Percentiles rank a stretch among this genome's conserved stretches.
phyloP scores from a whole-genome alignment of 345 rosid species.

The Melastoma malabathricum region DNA sequence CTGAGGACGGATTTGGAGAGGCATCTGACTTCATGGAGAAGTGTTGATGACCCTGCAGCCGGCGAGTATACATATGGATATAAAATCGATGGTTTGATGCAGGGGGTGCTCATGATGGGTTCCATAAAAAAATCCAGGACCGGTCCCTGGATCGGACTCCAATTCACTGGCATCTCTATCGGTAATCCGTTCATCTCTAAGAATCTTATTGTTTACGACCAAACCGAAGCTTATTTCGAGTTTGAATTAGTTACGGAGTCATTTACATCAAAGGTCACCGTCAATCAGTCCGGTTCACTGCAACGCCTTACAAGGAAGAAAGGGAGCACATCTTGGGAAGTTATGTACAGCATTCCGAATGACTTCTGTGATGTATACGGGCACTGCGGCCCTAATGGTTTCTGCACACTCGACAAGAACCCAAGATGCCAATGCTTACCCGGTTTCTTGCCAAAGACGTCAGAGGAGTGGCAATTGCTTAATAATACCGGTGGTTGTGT shows the following conservation, averaged over 20 bases:
- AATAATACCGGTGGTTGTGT: conserved; percentile 10
- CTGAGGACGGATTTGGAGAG: background rate
- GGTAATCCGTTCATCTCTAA: conserved; percentile 7
- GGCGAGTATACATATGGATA: conserved; percentile 13
- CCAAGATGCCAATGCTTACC: conserved; percentile 16
- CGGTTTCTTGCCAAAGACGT: conserved; percentile 22
- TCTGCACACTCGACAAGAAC: background rate
- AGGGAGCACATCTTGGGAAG: background rate
- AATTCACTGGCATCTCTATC: conserved; percentile 16
- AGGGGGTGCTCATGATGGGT: conserved; percentile 8
- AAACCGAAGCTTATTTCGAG: conserved; percentile 12
- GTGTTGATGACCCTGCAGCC: conserved; percentile 17
- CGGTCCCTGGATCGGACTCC: conserved; percentile 31
- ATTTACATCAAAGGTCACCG: background rate
- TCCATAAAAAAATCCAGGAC: background rate
- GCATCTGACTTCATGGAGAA: conserved; percentile 22
- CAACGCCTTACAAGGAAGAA: conserved; percentile 2
- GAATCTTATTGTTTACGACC: conserved; percentile 6
- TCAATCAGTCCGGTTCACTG: background rate
- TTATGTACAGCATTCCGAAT: background rate
- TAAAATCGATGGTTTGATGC: conserved; percentile 17
- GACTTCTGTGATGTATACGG: conserved; percentile 4
- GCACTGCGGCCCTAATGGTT: conserved; percentile 4
- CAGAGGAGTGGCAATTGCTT: conserved; percentile 15
- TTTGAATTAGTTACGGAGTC: conserved; percentile 7